Evolutionary conservation across 2,329 filamentous ascomycete species (phyloP).

Genomic region (Sclerotinia borealis): DNA sequence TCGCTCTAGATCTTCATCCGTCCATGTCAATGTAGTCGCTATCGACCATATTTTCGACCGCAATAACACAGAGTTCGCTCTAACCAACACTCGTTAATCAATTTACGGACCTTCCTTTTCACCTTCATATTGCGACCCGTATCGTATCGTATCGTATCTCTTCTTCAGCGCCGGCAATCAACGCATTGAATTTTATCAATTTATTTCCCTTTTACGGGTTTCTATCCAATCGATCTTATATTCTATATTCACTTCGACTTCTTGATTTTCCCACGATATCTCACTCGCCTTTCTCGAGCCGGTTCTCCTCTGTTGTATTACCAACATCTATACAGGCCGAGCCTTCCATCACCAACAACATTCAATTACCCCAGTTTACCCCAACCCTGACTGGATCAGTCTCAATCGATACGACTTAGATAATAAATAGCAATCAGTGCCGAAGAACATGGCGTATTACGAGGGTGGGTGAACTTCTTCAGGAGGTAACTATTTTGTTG

Average conservation of each 20-base stretch:
- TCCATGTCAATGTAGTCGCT: constrained; percentile 7
- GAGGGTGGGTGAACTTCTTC: constrained; percentile 11
- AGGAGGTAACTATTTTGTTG: constrained; percentile 13
- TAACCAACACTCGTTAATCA: constrained; percentile 25
- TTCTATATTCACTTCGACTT: neutral
- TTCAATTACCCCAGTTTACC: too few species aligned
- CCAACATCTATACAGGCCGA: neutral
- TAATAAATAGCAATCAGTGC: neutral
- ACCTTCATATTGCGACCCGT: neutral
- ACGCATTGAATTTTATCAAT: neutral
- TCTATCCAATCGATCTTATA: neutral
- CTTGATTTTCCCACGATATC: neutral
- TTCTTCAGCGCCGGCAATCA: neutral
- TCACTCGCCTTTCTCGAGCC: neutral
- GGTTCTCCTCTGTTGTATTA: neutral
- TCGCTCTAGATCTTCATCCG: constrained; percentile 4
- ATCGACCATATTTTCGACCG: neutral
- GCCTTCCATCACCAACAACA: neutral
- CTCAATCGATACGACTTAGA: constrained; percentile 13
- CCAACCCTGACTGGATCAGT: neutral
- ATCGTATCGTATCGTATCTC: neutral
- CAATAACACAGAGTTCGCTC: constrained; percentile 21
- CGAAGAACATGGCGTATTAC: constrained; percentile 4
- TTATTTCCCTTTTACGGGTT: neutral
- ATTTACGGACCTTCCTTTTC: constrained; percentile 3